Evolutionary conservation across 2,329 filamentous ascomycete species (phyloP), one percentile per base, ranked within the genome.

Genomic region (Salinomyces thailandicus): DNA sequence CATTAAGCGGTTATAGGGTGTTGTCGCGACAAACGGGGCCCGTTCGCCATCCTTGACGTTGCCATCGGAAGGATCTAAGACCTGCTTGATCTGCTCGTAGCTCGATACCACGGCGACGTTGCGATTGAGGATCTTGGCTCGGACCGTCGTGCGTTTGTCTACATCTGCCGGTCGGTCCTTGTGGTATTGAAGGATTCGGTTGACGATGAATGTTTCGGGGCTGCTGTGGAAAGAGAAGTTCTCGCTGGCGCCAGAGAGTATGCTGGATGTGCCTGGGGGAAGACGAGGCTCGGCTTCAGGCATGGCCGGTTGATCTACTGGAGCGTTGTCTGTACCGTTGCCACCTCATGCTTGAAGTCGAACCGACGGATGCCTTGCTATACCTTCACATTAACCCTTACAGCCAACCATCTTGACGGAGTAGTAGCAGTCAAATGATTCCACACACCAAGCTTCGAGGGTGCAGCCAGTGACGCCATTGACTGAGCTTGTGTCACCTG

Each of bases 51-150:
- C 32, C 7, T 31, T 31, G 13, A 40, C 36, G 26, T 34, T 16
- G 16, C 27, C 22, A 4, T 35, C 34, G 12, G 27, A 4, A 6
- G 27, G 33, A 18, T 36, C 31, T 15, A 51, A 26, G 14, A 51
- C 26, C 14, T 43, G 24, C 19, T 35, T 18, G n/a, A 44, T 20
- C 18, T 47, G 45, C n/a, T 38, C 18, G 35, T 48, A 44, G n/a
- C 45, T 42, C 11, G 48, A 50, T 8, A 51, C 35, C 8, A 51
- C 37, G 15, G 45, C 46, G 17, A 50, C 44, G 29, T 51, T 49
- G 6, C 48, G 40, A 27, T 51, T 51, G 14, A 51, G 20, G 4
- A 51, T 42, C 35, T 44, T 47, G 7, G 47, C 48, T 14, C 44
- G 39, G 7, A 50, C 36, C 1, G 41, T 31, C 4, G 26, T 22